Conservation (phyloP, 371 early-diverging fungal genomes). For the Circinella umbellata region DNA sequence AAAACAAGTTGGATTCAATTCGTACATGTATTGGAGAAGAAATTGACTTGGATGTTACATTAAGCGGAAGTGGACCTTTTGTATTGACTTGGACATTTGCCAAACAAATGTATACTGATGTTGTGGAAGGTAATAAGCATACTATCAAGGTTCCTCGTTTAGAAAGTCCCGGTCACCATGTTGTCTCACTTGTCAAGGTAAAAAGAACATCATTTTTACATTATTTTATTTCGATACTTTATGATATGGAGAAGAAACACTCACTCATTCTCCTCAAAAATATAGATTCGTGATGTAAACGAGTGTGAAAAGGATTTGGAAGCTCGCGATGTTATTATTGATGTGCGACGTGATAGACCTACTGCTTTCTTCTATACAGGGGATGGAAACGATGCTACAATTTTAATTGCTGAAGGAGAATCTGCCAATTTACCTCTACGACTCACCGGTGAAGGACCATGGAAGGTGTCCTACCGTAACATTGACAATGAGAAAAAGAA, state of each 20-base stretch:
- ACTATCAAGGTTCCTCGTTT: slow-evolving; percentile 43
- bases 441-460: slow-evolving; percentile 54
- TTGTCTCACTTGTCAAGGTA: slow-evolving; percentile 50
- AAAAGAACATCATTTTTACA: not conserved
- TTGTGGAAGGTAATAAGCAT: slow-evolving; percentile 29
- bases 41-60: slow-evolving; percentile 38
- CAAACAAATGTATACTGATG: slow-evolving; percentile 35
- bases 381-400: slow-evolving; percentile 20
- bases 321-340: slow-evolving; percentile 47
- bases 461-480: slow-evolving; percentile 46
- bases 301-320: slow-evolving; percentile 49
- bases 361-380: slow-evolving; percentile 46
- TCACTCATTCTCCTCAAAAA: not conserved
- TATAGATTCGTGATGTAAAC: slow-evolving; percentile 47
- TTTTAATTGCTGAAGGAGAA: slow-evolving; percentile 39
- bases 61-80: slow-evolving; percentile 49
- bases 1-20: slow-evolving; percentile 13
- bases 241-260: too few relatives aligned
- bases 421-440: slow-evolving; percentile 39
- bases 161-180: slow-evolving; percentile 41
- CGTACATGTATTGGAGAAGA: slow-evolving; percentile 51
- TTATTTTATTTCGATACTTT: too few relatives aligned
- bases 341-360: slow-evolving; percentile 55
- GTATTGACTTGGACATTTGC: slow-evolving; percentile 38
- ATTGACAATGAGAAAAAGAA: slow-evolving; percentile 32